Base-by-base conservation (phyloP, 2,329 filamentous ascomycete genomes). In the Zasmidium citrigriseum region DNA sequence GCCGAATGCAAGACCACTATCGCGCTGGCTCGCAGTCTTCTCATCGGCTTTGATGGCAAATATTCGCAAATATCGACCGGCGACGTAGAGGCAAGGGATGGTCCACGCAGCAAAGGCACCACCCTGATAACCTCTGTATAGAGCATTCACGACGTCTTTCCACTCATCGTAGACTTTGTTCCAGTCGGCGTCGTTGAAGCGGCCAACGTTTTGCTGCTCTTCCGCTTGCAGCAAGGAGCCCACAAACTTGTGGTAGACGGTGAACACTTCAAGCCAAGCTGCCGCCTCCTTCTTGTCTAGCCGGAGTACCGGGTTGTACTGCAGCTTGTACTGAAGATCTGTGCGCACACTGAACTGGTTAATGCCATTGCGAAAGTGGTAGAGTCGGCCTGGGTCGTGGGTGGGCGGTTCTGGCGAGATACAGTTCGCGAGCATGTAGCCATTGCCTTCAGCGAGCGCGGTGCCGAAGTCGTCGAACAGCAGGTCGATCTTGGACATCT, bases 11-110 rank as follows among this genome's bases (percentile, higher is more conserved):
- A 71, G 16, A 23, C 70, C 69, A 27, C 59, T 70, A 46, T 71
- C 73, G 16, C 77, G 82, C 57, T 80, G 78, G 52, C 77, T 77
- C n/a, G 79, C 77, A 46, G 77, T 72, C 69, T 90, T 88, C 38
- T 88, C 85, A 72, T 99, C 95, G 56, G 95, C 93, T 70, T 89
- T 91, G 73, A 97, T 95, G 49, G 95, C 95, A 75, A 96, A 96
- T 46, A 89, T 79, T 59, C 95, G 84, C 59, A 99, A 76, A 72
- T 96, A 92, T 75, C 91, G 96, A 55, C 92, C 93, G 22, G 89
- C 87, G 53, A 89, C 83, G 71, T 98, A 98, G 41, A 99, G 81
- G 70, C 90, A 93, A 2, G 95, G 93, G 52, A 99, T 86, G 0
- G 92, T 95, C 93, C 95, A 99, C 27, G 91, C 88, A 64, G 91